Percentiles rank a stretch among this genome's conserved stretches.
These are phyloP conservation scores for Dictyostelium intermedium DNA, from an alignment of 78 protist genomes.

Conservation along the genomic window DNA sequence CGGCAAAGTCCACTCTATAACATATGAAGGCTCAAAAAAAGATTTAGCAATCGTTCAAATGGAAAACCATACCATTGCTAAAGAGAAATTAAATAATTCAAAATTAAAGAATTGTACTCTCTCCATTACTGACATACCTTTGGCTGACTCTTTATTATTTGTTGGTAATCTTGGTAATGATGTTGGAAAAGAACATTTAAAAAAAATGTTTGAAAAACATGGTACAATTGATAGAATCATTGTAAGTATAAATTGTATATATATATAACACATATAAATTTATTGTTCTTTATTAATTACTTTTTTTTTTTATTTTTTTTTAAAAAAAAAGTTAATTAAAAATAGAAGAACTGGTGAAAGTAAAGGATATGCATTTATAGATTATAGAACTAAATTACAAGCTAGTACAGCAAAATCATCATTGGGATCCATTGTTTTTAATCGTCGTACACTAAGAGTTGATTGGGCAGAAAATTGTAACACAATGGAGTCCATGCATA, in stretches of 20 bases:
- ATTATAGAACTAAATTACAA: slow-evolving; percentile 68
- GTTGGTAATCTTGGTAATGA: slow-evolving; percentile 69
- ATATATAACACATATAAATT: not conserved
- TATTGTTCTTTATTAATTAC: not conserved
- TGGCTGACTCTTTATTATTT: slow-evolving; percentile 27
- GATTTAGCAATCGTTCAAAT: slow-evolving; percentile 43
- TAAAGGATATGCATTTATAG: slow-evolving; percentile 68
- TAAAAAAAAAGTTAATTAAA: slow-evolving; percentile 14
- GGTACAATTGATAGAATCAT: slow-evolving; percentile 60
- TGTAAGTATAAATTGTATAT: not conserved
- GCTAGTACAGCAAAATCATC: slow-evolving; percentile 62
- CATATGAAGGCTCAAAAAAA: slow-evolving; percentile 50
- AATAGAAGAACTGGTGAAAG: slow-evolving; percentile 52
- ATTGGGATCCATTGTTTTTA: slow-evolving; percentile 27
- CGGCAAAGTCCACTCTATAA: not conserved
- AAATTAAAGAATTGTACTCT: slow-evolving; percentile 58
- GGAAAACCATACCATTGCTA: slow-evolving; percentile 6
- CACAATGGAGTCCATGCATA: slow-evolving; percentile 43
- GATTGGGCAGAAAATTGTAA: slow-evolving; percentile 73
- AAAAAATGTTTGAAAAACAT: slow-evolving; percentile 73
- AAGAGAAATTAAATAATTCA: slow-evolving; percentile 31
- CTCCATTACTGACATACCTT: slow-evolving; percentile 13
- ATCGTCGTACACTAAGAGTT: slow-evolving; percentile 51
- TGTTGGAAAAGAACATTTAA: slow-evolving; percentile 5
- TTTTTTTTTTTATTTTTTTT: not conserved